Percentiles rank a stretch among this genome's conserved stretches.
Conservation (phyloP, 495 filamentous ascomycete genomes). For the Lasiosphaeria hispida region DNA sequence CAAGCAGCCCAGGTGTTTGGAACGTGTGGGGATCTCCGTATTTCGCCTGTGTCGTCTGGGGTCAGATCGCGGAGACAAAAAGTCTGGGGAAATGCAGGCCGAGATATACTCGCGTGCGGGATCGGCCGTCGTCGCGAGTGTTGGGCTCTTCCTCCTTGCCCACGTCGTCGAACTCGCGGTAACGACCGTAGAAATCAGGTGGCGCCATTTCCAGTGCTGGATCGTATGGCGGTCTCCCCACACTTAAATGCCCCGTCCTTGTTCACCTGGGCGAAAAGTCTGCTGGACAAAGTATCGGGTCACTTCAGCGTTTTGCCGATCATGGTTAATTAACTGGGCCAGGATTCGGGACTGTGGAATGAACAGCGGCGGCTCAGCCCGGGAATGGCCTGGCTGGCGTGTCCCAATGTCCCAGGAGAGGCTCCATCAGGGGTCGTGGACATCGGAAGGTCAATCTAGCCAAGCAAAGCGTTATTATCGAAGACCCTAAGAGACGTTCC, state of each 20-base stretch:
- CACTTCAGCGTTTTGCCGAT: conserved; percentile 29
- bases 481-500: conserved; percentile 7
- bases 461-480: conserved; percentile 4
- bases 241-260: conserved; percentile 22
- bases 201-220: conserved; percentile 15
- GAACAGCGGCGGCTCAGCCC: conserved; percentile 10
- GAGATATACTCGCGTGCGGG: conserved; percentile 24
- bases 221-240: conserved; percentile 31
- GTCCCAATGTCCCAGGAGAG: not conserved
- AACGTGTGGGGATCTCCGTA: conserved; percentile 16
- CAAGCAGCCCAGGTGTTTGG: not conserved
- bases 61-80: conserved; percentile 22
- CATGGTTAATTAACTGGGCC: conserved; percentile 19
- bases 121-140: conserved; percentile 10
- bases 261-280: not conserved
- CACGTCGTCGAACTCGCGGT: conserved; percentile 6
- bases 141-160: conserved; percentile 18
- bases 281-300: conserved; percentile 25
- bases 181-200: conserved; percentile 15
- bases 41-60: conserved; percentile 16
- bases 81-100: conserved; percentile 30
- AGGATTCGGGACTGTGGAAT: not conserved
- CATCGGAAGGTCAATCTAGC: conserved; percentile 22
- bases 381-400: conserved; percentile 15
- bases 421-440: conserved; percentile 9